Evolutionary conservation across 2,329 filamentous ascomycete species (phyloP).

Genomic region (Nigrograna mackinnonii): DNA sequence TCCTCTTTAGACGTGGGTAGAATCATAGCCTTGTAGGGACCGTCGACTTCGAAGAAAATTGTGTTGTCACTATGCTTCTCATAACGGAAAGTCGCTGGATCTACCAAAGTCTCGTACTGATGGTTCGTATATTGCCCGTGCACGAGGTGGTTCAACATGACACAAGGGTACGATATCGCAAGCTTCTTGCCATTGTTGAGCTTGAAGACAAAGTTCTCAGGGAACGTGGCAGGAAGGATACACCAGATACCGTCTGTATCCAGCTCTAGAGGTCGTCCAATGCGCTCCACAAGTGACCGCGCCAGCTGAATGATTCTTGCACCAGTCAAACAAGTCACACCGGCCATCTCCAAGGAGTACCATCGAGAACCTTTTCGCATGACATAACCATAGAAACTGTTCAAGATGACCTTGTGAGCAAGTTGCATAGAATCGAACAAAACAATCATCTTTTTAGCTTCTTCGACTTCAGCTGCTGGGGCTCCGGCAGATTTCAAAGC

Average conservation of each 20-base stretch:
- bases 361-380: conserved; percentile 98
- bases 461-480: conserved; percentile 75
- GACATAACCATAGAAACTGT: conserved; percentile 98
- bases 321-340: conserved; percentile 94
- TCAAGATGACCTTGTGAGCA: conserved; percentile 98
- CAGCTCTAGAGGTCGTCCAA: conserved; percentile 88
- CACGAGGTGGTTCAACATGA: conserved; percentile 98
- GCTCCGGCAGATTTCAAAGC: conserved; percentile 82
- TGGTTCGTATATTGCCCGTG: conserved; percentile 95
- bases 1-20: conserved; percentile 97
- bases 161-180: conserved; percentile 95
- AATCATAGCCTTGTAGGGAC: conserved; percentile 97
- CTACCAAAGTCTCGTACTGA: conserved; percentile 89
- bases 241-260: conserved; percentile 99
- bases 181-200: conserved; percentile 96
- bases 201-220: conserved; percentile 94
- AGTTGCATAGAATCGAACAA: conserved; percentile 94
- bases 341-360: conserved; percentile 99
- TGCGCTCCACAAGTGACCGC: conserved; percentile 86
- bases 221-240: conserved; percentile 94
- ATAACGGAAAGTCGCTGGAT: conserved; percentile 81
- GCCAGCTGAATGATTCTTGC: conserved; percentile 97
- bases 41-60: conserved; percentile 99
- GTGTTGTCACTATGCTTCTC: conserved; percentile 98
- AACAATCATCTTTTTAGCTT: conserved; percentile 98